These are phyloP conservation scores for Teunomyces atbi DNA, from an alignment of 805 yeast genomes.

Conservation along the genomic window DNA sequence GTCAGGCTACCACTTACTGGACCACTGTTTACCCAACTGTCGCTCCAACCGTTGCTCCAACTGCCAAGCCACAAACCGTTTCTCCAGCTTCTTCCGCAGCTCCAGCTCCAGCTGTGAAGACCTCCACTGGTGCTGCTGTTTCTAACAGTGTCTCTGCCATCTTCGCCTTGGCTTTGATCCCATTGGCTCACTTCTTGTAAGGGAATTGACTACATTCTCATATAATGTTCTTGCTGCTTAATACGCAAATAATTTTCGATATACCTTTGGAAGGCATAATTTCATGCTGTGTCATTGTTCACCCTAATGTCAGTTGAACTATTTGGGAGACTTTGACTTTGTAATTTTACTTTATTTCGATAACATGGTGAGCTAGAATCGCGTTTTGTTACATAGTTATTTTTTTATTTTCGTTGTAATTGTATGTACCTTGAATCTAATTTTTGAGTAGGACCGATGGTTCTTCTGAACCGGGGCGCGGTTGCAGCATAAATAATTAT, in stretches of 20 bases:
- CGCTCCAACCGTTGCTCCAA: conserved; percentile 4
- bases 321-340: not conserved
- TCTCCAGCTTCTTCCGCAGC: conserved; percentile 8
- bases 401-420: not conserved
- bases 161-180: conserved; percentile 27
- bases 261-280: not conserved
- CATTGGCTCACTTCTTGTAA: conserved; percentile 26
- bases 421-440: not conserved
- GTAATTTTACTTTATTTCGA: conserved; percentile 21
- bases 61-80: not conserved
- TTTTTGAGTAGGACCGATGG: not conserved
- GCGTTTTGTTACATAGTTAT: not conserved
- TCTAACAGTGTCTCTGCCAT: conserved; percentile 16
- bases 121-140: conserved; percentile 1
- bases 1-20: conserved; percentile 9
- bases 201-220: not conserved
- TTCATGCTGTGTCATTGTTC: not conserved
- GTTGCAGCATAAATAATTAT: too few relatives aligned
- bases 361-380: not conserved
- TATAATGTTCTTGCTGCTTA: not conserved
- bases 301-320: not conserved
- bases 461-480: too few relatives aligned
- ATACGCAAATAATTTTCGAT: not conserved
- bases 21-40: conserved; percentile 8
- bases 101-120: conserved; percentile 4